Conservation (phyloP, 2,329 filamentous ascomycete genomes). For the Aspergillus neoniger region DNA sequence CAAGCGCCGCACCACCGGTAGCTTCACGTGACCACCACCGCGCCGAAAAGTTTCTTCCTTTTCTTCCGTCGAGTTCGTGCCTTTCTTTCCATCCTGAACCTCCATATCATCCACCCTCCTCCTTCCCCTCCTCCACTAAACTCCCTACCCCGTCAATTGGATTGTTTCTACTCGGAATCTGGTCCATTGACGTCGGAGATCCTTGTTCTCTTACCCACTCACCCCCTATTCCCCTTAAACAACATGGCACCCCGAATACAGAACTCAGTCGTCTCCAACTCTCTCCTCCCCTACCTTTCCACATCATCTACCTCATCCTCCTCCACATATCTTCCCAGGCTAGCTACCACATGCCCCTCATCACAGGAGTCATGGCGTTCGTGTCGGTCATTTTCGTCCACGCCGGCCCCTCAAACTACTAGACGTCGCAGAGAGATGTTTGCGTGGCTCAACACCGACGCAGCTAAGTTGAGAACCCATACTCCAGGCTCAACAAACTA, state of each 20-base stretch:
- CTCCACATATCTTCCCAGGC: conserved; percentile 8
- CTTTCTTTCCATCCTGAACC: conserved; percentile 5
- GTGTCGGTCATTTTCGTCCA: conserved; percentile 38
- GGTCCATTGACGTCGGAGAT: neutral
- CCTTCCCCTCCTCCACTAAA: conserved; percentile 6
- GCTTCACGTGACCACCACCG: conserved; percentile 14
- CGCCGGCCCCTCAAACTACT: conserved; percentile 46
- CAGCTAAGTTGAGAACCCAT: conserved; percentile 34
- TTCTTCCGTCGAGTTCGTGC: conserved; percentile 11
- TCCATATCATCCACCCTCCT: conserved; percentile 12
- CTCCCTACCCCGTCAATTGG: conserved; percentile 23
- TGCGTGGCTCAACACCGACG: conserved; percentile 55
- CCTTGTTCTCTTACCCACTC: neutral
- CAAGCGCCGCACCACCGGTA: neutral
- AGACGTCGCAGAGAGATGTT: conserved; percentile 58
- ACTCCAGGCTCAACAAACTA: conserved; percentile 37
- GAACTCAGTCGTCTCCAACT: conserved; percentile 36
- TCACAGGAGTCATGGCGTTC: conserved; percentile 23
- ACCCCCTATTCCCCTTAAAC: neutral
- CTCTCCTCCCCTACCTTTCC: conserved; percentile 36
- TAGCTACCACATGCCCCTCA: conserved; percentile 10
- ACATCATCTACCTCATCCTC: conserved; percentile 30
- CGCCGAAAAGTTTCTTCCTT: conserved; percentile 37
- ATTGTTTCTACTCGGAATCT: neutral
- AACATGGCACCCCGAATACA: conserved; percentile 45